Evolutionary conservation across 306 rosid genomes (phyloP).

Genomic region (Citrullus mucosospermus): DNA sequence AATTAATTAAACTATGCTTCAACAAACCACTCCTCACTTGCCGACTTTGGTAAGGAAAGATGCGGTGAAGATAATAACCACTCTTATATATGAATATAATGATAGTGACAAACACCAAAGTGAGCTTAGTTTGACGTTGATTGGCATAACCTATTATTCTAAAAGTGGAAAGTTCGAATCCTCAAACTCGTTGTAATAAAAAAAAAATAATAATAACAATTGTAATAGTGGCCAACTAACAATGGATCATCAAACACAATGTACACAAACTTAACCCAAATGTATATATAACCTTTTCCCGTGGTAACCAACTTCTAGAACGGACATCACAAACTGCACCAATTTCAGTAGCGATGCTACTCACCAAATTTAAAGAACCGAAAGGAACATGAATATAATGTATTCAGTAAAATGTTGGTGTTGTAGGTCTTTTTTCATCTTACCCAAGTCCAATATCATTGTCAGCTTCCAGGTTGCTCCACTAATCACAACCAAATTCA

Average conservation of each 20-base stretch:
- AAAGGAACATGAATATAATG: background rate
- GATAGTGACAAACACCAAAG: background rate
- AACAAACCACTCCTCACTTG: no score
- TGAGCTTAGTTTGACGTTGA: no score
- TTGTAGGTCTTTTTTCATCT: background rate
- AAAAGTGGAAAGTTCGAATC: no score
- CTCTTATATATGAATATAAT: background rate
- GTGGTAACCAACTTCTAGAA: background rate
- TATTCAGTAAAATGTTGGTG: background rate
- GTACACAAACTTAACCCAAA: conserved; percentile 1
- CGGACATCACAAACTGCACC: background rate
- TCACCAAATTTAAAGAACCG: background rate
- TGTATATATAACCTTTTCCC: background rate
- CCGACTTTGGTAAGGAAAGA: no score
- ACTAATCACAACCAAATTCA: no score
- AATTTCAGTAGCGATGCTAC: background rate
- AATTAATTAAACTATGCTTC: no score
- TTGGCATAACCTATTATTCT: no score
- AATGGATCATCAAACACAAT: background rate
- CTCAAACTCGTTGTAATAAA: no score
- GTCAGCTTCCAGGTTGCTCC: no score
- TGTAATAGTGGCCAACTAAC: background rate
- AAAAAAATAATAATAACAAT: no score
- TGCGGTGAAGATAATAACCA: no score
- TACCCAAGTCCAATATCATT: background rate